phyloP scores from a whole-genome alignment of 2,329 filamentous ascomycete genomes.

The Byssoonygena ceratinophila region DNA sequence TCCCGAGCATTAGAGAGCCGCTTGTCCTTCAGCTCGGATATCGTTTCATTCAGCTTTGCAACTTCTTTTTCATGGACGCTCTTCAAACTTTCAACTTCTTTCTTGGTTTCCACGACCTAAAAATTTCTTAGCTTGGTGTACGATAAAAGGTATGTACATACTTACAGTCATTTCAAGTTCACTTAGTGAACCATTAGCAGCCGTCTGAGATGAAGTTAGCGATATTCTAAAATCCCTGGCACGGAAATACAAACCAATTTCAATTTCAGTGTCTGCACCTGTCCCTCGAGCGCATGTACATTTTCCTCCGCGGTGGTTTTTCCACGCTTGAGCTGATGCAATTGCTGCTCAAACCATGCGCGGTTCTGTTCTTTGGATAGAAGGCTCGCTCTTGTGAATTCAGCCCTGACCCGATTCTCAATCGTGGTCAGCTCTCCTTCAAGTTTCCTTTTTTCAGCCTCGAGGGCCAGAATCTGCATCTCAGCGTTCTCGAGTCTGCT shows the following conservation, averaged over 20 bases:
- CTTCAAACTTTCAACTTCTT: constrained; percentile 20
- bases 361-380: constrained; percentile 23
- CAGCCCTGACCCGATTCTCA: constrained; percentile 24
- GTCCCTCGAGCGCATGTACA: constrained; percentile 15
- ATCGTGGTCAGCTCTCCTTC: constrained; percentile 18
- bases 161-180: constrained; percentile 8
- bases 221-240: background rate
- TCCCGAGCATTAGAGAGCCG: constrained; percentile 3
- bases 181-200: background rate
- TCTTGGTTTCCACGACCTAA: constrained; percentile 9
- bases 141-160: background rate
- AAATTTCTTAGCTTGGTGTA: background rate
- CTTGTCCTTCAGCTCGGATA: constrained; percentile 19
- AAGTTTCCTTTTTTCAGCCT: constrained; percentile 20
- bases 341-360: constrained; percentile 24
- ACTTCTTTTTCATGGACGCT: constrained; percentile 16
- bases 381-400: constrained; percentile 25
- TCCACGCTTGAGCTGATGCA: constrained; percentile 22
- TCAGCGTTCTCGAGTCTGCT: constrained; percentile 18
- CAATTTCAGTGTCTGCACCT: constrained; percentile 19
- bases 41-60: constrained; percentile 17
- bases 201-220: constrained; percentile 6
- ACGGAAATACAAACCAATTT: constrained; percentile 21
- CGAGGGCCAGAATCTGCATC: constrained; percentile 15
- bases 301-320: constrained; percentile 21